Evolutionary conservation across 75 land plant genomes (phyloP).

Genomic region (Isoetes taiwanensis): DNA sequence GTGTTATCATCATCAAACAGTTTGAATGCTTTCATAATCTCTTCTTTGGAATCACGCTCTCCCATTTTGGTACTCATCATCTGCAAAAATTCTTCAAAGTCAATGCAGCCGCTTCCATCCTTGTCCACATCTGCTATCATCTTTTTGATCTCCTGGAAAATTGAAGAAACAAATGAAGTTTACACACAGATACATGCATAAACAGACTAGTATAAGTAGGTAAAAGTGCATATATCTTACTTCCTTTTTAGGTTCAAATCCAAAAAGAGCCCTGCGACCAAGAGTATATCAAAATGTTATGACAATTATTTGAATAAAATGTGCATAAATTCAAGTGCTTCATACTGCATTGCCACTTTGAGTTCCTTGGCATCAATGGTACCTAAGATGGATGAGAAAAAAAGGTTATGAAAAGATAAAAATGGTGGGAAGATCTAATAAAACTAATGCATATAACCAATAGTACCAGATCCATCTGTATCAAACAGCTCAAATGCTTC

Average conservation of each 20-base stretch:
- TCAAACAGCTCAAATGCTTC: slow-evolving; percentile 8
- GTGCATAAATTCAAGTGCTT: neutral
- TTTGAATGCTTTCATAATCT: slow-evolving; percentile 67
- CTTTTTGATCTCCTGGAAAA: slow-evolving; percentile 66
- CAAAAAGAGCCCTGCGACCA: slow-evolving; percentile 84
- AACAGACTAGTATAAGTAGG: neutral
- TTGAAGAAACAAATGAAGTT: neutral
- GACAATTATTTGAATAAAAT: too few relatives aligned
- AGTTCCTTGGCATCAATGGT: slow-evolving; percentile 97
- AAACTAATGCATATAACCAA: too few relatives aligned
- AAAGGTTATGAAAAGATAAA: too few relatives aligned
- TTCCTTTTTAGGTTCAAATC: slow-evolving; percentile 93
- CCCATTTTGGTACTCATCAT: slow-evolving; percentile 98
- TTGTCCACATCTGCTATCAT: slow-evolving; percentile 82
- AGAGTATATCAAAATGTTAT: too few relatives aligned
- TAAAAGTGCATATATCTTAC: slow-evolving; percentile 19
- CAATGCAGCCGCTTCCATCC: slow-evolving; percentile 70
- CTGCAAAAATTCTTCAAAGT: slow-evolving; percentile 78
- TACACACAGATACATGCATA: neutral
- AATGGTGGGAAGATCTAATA: too few relatives aligned
- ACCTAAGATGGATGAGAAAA: slow-evolving; percentile 27
- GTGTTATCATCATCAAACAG: slow-evolving; percentile 78
- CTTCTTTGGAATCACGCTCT: slow-evolving; percentile 86
- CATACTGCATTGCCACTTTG: slow-evolving; percentile 95
- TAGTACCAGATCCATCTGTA: slow-evolving; percentile 6